phyloP scores from a whole-genome alignment of 2,329 filamentous ascomycete genomes.

The Stagonosporopsis cucurbitacearum region DNA sequence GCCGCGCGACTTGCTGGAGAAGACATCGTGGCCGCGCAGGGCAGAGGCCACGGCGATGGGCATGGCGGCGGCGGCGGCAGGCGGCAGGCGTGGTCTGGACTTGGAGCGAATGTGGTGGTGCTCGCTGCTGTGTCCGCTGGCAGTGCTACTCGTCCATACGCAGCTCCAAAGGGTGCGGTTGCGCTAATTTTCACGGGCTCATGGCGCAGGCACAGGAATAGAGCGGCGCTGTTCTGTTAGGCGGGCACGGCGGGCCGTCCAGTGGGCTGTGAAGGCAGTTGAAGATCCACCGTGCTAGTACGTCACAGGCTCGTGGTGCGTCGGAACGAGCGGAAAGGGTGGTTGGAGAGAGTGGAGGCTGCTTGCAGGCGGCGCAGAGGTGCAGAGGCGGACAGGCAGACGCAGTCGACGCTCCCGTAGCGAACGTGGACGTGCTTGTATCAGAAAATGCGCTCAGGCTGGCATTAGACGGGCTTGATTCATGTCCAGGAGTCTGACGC shows the following conservation, averaged over 20 bases:
- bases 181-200: conserved; percentile 23
- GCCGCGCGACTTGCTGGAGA: conserved; percentile 39
- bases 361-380: conserved; percentile 10
- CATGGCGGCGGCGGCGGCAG: conserved; percentile 36
- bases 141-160: conserved; percentile 12
- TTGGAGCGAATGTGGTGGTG: conserved; percentile 11
- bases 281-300: conserved; percentile 24
- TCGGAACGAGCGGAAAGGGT: conserved; percentile 24
- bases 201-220: conserved; percentile 27
- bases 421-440: conserved; percentile 27
- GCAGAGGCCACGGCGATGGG: conserved; percentile 41
- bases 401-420: conserved; percentile 16
- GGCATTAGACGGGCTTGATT: conserved; percentile 12
- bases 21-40: conserved; percentile 39
- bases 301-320: conserved; percentile 30
- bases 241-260: conserved; percentile 25
- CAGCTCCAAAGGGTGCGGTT: conserved; percentile 10
- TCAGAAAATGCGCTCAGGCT: conserved; percentile 22
- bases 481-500: conserved; percentile 19
- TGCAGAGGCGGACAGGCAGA: conserved; percentile 6
- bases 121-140: conserved; percentile 6
- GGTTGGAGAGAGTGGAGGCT: conserved; percentile 11
- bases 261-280: conserved; percentile 21
- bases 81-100: conserved; percentile 5
- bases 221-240: conserved; percentile 21